Percentiles rank a stretch among this genome's conserved stretches.
These are phyloP conservation scores for Gaertneriomyces semiglobifer DNA, from an alignment of 192 early-diverging fungal species.

Conservation along the genomic window DNA sequence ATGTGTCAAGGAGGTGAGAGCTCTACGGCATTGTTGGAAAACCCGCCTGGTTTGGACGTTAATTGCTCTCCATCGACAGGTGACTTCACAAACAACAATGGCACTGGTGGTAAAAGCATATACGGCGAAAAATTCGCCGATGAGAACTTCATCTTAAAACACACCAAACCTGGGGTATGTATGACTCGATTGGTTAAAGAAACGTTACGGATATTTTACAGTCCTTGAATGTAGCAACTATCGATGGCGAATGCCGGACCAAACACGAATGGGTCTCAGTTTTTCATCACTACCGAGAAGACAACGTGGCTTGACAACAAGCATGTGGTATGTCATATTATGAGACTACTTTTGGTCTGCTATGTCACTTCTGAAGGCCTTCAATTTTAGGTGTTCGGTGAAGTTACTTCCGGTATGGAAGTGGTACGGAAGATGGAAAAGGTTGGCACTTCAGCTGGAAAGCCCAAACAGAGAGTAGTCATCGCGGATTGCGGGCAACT, in stretches of 20 bases:
- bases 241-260: conserved; percentile 93
- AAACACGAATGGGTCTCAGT: conserved; percentile 86
- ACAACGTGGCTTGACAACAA: conserved; percentile 85
- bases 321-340: conserved; percentile 73
- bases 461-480: conserved; percentile 45
- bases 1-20: conserved; percentile 37
- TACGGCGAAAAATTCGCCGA: conserved; percentile 75
- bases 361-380: background rate
- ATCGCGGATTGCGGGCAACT: conserved; percentile 64
- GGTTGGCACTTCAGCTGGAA: conserved; percentile 51
- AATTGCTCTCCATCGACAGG: conserved; percentile 46
- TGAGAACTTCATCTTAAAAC: conserved; percentile 61
- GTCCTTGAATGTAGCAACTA: conserved; percentile 43
- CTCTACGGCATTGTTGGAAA: conserved; percentile 25
- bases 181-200: background rate
- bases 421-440: conserved; percentile 65
- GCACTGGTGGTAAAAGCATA: conserved; percentile 88
- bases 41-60: conserved; percentile 46
- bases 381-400: conserved; percentile 45
- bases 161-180: conserved; percentile 46
- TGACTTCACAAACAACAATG: conserved; percentile 79
- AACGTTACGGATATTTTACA: background rate
- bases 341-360: background rate
- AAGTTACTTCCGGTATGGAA: conserved; percentile 55
- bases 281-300: conserved; percentile 83